These are phyloP conservation scores for Mycogone perniciosa DNA, from an alignment of 2,329 filamentous ascomycete genomes.

Conservation along the genomic window DNA sequence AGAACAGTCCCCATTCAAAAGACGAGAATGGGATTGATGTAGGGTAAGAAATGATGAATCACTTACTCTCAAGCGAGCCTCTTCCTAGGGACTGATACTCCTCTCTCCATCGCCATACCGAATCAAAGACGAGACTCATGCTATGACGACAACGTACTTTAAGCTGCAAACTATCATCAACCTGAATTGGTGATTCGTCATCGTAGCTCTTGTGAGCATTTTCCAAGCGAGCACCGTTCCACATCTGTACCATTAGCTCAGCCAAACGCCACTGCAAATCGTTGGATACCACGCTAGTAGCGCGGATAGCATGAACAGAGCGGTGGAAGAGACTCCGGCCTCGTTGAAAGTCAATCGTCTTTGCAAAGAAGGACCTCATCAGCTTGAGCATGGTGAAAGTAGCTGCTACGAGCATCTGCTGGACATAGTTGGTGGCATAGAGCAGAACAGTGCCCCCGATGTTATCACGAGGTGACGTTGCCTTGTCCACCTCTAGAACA, in stretches of 20 bases:
- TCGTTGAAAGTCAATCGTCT: slow-evolving; percentile 62
- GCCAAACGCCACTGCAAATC: slow-evolving; percentile 74
- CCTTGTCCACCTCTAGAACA: slow-evolving; percentile 49
- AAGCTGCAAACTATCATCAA: slow-evolving; percentile 68
- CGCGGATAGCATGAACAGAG: slow-evolving; percentile 63
- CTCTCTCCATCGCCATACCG: slow-evolving; percentile 79
- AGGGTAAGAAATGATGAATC: slow-evolving; percentile 4
- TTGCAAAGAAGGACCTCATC: slow-evolving; percentile 69
- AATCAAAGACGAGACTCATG: slow-evolving; percentile 80
- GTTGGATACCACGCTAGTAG: slow-evolving; percentile 69
- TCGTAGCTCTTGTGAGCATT: slow-evolving; percentile 42
- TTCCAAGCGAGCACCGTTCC: slow-evolving; percentile 61
- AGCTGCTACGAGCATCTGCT: slow-evolving; percentile 80
- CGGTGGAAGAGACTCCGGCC: slow-evolving; percentile 64
- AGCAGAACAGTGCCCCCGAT: slow-evolving; percentile 51
- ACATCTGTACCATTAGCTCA: slow-evolving; percentile 82
- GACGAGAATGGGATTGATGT: slow-evolving; percentile 8
- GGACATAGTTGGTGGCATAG: slow-evolving; percentile 68
- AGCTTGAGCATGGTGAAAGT: slow-evolving; percentile 73
- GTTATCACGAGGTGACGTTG: slow-evolving; percentile 38
- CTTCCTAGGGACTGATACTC: slow-evolving; percentile 68
- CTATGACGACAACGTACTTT: slow-evolving; percentile 80
- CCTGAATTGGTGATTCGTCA: slow-evolving; percentile 42
- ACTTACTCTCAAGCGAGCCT: slow-evolving; percentile 64
- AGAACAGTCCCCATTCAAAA: background rate